Percentiles rank a stretch among this genome's conserved stretches.
These are phyloP conservation scores for Ceratobasidium sp. DNA, from an alignment of 1,284 basidiomycete genomes.

Conservation along the genomic window DNA sequence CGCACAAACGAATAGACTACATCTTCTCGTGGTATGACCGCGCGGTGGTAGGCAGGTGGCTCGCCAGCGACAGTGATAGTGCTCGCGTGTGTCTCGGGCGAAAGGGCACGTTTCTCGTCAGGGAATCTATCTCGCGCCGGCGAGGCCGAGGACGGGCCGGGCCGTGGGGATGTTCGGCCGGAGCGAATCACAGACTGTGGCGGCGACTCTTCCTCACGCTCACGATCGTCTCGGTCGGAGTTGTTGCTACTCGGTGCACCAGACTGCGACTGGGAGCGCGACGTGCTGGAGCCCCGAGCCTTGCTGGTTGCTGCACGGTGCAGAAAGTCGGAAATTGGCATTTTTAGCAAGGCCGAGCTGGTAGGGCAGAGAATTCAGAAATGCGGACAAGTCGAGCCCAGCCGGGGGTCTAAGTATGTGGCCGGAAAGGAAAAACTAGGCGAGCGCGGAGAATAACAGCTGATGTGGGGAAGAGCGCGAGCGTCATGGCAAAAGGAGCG, in stretches of 20 bases:
- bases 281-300: constrained; percentile 30
- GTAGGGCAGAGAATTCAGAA: not conserved
- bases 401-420: not conserved
- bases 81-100: constrained; percentile 20
- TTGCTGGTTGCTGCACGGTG: constrained; percentile 33
- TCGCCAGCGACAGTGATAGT: constrained; percentile 10
- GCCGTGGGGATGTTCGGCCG: constrained; percentile 19
- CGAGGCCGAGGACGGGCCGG: constrained; percentile 22
- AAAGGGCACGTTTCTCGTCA: constrained; percentile 35
- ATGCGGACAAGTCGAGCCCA: not conserved
- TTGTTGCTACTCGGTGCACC: constrained; percentile 14
- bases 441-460: constrained; percentile 26
- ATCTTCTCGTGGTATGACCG: constrained; percentile 33
- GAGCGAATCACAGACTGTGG: not conserved
- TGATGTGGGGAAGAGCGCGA: constrained; percentile 31
- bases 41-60: constrained; percentile 25
- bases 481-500: constrained; percentile 23
- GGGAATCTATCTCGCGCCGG: constrained; percentile 23
- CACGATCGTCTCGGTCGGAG: constrained; percentile 29
- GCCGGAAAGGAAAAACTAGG: constrained; percentile 30
- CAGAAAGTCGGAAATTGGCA: constrained; percentile 37
- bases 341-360: no score
- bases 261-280: constrained; percentile 23
- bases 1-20: constrained; percentile 28
- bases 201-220: constrained; percentile 6